phyloP scores from a whole-genome alignment of 768 basidiomycete species.

The Boletus pseudo-olivaceus region DNA sequence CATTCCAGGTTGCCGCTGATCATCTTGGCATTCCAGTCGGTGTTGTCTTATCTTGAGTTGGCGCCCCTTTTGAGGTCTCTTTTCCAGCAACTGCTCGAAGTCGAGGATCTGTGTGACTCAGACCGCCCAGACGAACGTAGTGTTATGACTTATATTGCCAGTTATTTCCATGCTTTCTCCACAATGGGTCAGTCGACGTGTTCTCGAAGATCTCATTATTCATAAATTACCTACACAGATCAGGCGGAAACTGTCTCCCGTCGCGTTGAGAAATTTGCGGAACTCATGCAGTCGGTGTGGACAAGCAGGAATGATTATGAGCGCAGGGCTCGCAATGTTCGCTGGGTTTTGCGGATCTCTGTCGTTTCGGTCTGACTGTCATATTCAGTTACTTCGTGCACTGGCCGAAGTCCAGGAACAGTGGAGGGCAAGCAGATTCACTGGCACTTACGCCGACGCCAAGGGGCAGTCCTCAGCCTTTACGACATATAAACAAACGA shows the following conservation, averaged over 20 bases:
- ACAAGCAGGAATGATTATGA: constrained; percentile 88
- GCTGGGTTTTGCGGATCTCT: constrained; percentile 16
- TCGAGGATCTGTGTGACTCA: constrained; percentile 89
- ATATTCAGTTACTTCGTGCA: constrained; percentile 56
- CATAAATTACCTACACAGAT: constrained; percentile 45
- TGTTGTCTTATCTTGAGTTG: constrained; percentile 7
- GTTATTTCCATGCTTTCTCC: constrained; percentile 97
- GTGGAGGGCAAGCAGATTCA: constrained; percentile 67
- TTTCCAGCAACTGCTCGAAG: constrained; percentile 86
- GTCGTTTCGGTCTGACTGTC: constrained; percentile 4
- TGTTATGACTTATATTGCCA: constrained; percentile 98
- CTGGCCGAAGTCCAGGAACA: constrained; percentile 62
- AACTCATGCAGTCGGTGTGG: constrained; percentile 93
- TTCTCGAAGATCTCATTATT: neutral
- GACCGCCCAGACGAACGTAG: constrained; percentile 91
- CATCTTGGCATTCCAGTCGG: constrained; percentile 88
- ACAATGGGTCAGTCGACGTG: constrained; percentile 70
- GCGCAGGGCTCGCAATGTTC: constrained; percentile 69
- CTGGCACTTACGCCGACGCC: constrained; percentile 77
- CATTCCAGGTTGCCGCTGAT: constrained; percentile 85
- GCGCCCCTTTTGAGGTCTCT: neutral
- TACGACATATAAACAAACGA: constrained; percentile 77
- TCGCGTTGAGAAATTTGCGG: constrained; percentile 92
- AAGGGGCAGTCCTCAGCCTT: constrained; percentile 73
- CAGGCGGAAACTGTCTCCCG: constrained; percentile 93